Base-by-base conservation (phyloP, 441 rosid genomes). In the Pelargonium exstipulatum region DNA sequence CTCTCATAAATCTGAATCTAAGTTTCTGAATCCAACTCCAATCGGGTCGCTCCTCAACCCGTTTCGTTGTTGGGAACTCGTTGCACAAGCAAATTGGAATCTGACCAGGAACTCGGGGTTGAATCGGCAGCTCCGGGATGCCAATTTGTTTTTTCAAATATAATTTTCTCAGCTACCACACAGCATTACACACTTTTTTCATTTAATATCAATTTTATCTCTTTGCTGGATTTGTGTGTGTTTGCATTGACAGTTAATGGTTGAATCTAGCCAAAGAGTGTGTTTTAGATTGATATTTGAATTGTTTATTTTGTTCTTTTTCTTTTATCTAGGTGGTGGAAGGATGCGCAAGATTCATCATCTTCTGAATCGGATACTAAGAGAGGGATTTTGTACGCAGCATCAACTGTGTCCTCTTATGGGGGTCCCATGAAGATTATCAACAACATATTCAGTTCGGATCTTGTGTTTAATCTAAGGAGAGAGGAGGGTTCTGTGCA, bases 371-470 rank as follows among this genome's bases (percentile, higher is more conserved):
- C 88, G n/a, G 84, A 77, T 82, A 86, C 73, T 67, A 87, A 78
- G 68, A 83, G 75, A 77, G 97, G 90, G 83, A 66, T 90, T 71
- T 46, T 89, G 78, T 95, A 87, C 69, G 83, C 85, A 3, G 96
- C 95, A 18, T 80, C 85, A 24, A 77, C 83, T 5, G 92, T 84
- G 53, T 78, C 92, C 5, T 85, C 90, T 2, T 95, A 87, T 77
- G 88, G 74, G 5, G 90, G 96, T 65, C 95, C 99, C 16, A 87
- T 92, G 98, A 95, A 92, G 89, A 81, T 95, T 71, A 88, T 95
- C 61, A 95, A 87, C 84, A 92, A 82, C 76, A 95, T 92, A 17
- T 92, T 95, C 79, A 87, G 76, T 80, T 82, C 97, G 2, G 98
- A 92, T 84, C 84, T 95, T 16, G 73, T 83, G 74, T 87, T 95